Conservation (phyloP, 768 basidiomycete species). For the Phanerodontia chrysosporium region DNA sequence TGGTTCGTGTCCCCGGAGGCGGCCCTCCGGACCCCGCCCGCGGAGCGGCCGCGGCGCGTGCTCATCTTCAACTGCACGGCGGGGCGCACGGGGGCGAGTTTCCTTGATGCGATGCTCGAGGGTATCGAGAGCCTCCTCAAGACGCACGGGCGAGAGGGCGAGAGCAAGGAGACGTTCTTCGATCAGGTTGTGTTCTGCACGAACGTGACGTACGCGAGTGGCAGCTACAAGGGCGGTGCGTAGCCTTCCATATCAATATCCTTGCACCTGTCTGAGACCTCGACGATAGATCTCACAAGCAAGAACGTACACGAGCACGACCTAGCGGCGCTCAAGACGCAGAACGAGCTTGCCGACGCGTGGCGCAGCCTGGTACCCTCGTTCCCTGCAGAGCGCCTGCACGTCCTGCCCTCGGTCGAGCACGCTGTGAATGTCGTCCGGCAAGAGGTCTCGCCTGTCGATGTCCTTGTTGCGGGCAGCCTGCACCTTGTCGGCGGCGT, state of each 20-base stretch:
- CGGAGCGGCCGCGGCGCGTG: constrained; percentile 39
- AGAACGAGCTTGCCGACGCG: constrained; percentile 68
- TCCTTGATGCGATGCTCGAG: constrained; percentile 59
- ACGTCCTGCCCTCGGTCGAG: constrained; percentile 85
- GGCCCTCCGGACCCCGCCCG: constrained; percentile 33
- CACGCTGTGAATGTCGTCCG: constrained; percentile 75
- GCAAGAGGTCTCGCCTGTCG: constrained; percentile 28
- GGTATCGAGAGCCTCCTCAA: constrained; percentile 47
- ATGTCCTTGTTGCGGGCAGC: constrained; percentile 89
- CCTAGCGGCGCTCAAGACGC: constrained; percentile 62
- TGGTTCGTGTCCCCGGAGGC: constrained; percentile 77
- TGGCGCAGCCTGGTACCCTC: constrained; percentile 65
- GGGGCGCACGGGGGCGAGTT: constrained; percentile 74
- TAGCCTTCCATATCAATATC: constrained; percentile 10
- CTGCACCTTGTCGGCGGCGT: constrained; percentile 92
- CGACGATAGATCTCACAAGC: constrained; percentile 66
- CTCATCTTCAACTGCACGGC: constrained; percentile 95
- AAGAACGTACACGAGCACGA: constrained; percentile 60
- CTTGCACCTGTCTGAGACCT: background rate
- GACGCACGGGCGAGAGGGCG: constrained; percentile 33
- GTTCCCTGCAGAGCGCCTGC: constrained; percentile 58
- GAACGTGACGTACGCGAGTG: constrained; percentile 91
- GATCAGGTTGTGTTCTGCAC: constrained; percentile 91
- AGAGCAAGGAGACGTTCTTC: constrained; percentile 49
- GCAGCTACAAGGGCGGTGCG: constrained; percentile 84